These are phyloP conservation scores for Ilex aquifolium DNA, from an alignment of 257 asterid genomes.

Conservation along the genomic window DNA sequence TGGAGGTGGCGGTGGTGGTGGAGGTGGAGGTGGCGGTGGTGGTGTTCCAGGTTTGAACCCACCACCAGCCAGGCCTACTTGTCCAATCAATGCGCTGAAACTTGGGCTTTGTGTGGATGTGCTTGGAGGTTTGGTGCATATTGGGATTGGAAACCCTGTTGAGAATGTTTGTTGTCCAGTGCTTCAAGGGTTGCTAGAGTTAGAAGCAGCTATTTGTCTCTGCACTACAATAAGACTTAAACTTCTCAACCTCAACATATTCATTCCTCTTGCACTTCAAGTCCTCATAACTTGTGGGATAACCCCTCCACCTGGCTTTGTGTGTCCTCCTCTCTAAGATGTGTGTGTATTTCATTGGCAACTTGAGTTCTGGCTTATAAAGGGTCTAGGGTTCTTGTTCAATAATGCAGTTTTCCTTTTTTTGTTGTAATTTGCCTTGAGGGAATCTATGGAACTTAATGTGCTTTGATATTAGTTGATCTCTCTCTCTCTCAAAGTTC, in stretches of 20 bases:
- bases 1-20: slow-evolving; percentile 16
- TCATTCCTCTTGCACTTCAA: slow-evolving; percentile 78
- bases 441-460: no score
- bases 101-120: slow-evolving; percentile 88
- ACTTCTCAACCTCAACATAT: slow-evolving; percentile 74
- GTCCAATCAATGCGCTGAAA: slow-evolving; percentile 79
- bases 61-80: slow-evolving; percentile 30
- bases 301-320: slow-evolving; percentile 81
- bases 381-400: no score
- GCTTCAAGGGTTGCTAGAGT: slow-evolving; percentile 69
- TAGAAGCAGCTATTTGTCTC: slow-evolving; percentile 85
- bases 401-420: no score
- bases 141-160: slow-evolving; percentile 72
- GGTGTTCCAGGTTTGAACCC: slow-evolving; percentile 25
- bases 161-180: slow-evolving; percentile 84
- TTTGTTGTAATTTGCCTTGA: no score
- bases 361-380: not conserved
- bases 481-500: no score
- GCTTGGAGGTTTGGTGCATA: slow-evolving; percentile 77
- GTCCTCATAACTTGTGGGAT: slow-evolving; percentile 75
- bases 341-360: not conserved
- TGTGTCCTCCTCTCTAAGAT: slow-evolving; percentile 62
- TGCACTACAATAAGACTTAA: slow-evolving; percentile 78
- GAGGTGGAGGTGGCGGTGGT: slow-evolving; percentile 31
- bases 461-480: no score